Base-by-base conservation (phyloP, 768 basidiomycete species). In the Auriculariales sp. region DNA sequence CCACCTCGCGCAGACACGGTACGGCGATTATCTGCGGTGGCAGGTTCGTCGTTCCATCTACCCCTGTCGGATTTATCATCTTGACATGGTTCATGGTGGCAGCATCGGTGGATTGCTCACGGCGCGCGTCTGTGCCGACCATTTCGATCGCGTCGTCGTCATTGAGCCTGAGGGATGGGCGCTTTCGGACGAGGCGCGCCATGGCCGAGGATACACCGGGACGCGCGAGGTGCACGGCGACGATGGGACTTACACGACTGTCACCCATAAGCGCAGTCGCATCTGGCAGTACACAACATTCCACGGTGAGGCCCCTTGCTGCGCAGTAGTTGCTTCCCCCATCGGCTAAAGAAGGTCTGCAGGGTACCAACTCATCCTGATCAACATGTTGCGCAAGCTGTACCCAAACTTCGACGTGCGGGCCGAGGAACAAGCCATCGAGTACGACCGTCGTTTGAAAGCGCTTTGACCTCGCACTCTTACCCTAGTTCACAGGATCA, bases 281-380 rank as follows among this genome's bases (percentile, higher is more conserved):
- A 54, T 65, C 28, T 47, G 57, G 49, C 62, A 63, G 29, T 65
- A 59, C 47, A 31, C 57, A 30, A 56, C 61, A 11, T 50, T 57
- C 11, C 61, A 62, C 45, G 49, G 31, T 32, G 31, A 32, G 31
- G 7, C 9, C 15, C 31, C 9, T 32, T 7, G 31, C 7, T 32
- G 31, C 15, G 15, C 15, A n/a, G n/a, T n/a, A n/a, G n/a, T n/a
- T n/a, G n/a, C n/a, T n/a, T n/a, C n/a, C n/a, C n/a, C n/a, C n/a
- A n/a, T n/a, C n/a, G n/a, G n/a, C n/a, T n/a, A n/a, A n/a, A n/a
- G n/a, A n/a, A n/a, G n/a, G n/a, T n/a, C n/a, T n/a, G n/a, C n/a
- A n/a, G n/a, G n/a, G n/a, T 32, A 32, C 31, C 7, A 9, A 32
- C 15, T 15, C 31, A 9, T 32, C 7, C 31, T 32, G 31, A 32